Conservation (phyloP, 2,329 filamentous ascomycete species). For the Tolypocladium endophyticum region DNA sequence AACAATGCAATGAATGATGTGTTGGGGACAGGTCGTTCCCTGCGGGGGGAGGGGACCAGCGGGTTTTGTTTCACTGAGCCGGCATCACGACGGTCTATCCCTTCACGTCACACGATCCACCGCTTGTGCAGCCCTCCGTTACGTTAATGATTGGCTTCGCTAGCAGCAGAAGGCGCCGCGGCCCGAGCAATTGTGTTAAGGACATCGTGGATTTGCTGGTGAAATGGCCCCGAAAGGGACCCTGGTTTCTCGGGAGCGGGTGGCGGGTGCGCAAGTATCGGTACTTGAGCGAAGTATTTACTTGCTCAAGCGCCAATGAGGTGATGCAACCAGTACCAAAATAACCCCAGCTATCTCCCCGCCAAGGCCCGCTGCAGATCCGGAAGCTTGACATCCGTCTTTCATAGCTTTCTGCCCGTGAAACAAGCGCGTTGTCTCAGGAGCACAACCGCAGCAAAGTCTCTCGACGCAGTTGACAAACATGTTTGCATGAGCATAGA, state of each 20-base stretch:
- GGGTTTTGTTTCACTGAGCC: not conserved
- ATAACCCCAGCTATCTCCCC: not conserved
- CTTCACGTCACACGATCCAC: not conserved
- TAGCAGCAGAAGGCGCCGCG: not conserved
- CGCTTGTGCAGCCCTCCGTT: not conserved
- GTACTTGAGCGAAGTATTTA: not conserved
- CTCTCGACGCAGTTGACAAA: not conserved
- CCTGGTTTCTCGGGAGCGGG: not conserved
- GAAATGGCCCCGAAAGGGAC: not conserved
- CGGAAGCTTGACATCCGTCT: not conserved
- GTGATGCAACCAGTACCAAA: not conserved
- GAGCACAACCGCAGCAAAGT: not conserved
- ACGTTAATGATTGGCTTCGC: not conserved
- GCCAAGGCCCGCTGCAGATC: not conserved
- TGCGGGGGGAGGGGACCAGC: not conserved
- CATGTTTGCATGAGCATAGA: not conserved
- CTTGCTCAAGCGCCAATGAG: not conserved
- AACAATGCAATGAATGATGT: not conserved
- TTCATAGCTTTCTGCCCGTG: not conserved
- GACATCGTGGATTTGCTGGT: not conserved
- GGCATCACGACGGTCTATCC: not conserved
- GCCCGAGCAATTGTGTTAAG: not conserved
- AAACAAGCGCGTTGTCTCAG: not conserved
- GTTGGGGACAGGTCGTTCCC: not conserved
- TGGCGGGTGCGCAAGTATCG: not conserved